Percentiles rank a stretch among this genome's conserved stretches.
These are phyloP conservation scores for Mycosarcoma maydis DNA, from an alignment of 1,284 basidiomycete species.

Conservation along the genomic window DNA sequence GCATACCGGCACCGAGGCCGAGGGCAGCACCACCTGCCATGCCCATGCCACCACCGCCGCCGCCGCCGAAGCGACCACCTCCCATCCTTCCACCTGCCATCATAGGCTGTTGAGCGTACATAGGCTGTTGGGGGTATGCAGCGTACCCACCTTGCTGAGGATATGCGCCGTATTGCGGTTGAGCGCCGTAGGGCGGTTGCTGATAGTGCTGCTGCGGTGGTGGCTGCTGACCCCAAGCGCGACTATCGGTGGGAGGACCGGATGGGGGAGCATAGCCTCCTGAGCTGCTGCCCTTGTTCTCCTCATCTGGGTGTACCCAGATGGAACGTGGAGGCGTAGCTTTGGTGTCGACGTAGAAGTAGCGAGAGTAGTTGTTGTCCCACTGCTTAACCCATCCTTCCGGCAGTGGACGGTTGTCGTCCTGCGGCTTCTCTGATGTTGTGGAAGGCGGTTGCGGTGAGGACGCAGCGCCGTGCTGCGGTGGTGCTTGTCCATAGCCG, in stretches of 20 bases:
- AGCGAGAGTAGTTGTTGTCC: slow-evolving; percentile 60
- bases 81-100: slow-evolving; percentile 20
- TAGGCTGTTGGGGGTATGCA: slow-evolving; percentile 30
- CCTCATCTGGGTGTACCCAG: slow-evolving; percentile 62
- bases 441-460: slow-evolving; percentile 6
- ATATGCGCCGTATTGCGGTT: too few species aligned
- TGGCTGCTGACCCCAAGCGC: slow-evolving; percentile 34
- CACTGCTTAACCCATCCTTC: slow-evolving; percentile 64
- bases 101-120: slow-evolving; percentile 46
- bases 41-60: slow-evolving; percentile 48
- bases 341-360: slow-evolving; percentile 65
- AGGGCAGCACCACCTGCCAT: slow-evolving; percentile 50
- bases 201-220: slow-evolving; percentile 20
- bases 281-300: slow-evolving; percentile 12
- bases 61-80: slow-evolving; percentile 29
- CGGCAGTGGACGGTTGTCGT: slow-evolving; percentile 54
- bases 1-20: slow-evolving; percentile 56
- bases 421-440: slow-evolving; percentile 28
- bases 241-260: slow-evolving; percentile 47
- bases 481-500: slow-evolving; percentile 3
- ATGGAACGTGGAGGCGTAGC: slow-evolving; percentile 60
- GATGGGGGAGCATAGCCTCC: slow-evolving; percentile 47
- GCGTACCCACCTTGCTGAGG: slow-evolving; percentile 22
- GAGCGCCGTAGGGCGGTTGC: slow-evolving; percentile 19
- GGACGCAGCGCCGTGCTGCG: not conserved